Evolutionary conservation across 305 asterid genomes (phyloP).

Genomic region (Petunia hybrid): DNA sequence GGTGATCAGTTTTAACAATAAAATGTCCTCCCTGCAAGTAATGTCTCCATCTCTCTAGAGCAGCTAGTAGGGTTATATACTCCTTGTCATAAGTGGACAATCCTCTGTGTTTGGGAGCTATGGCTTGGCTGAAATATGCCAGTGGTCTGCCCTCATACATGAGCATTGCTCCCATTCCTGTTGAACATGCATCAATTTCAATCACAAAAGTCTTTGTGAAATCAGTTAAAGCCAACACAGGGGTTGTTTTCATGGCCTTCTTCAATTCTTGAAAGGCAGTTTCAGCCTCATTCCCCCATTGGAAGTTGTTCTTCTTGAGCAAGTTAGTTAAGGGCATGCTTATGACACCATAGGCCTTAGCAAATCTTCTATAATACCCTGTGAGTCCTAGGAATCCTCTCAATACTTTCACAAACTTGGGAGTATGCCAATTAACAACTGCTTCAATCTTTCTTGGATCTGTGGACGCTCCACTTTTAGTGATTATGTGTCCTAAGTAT

Average conservation of each 20-base stretch:
- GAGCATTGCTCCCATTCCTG: neutral
- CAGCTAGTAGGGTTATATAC: neutral
- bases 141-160: neutral
- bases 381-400: constrained; percentile 16
- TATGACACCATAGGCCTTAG: neutral
- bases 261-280: neutral
- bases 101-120: too few relatives aligned
- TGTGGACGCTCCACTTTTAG: neutral
- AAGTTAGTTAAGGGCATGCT: neutral
- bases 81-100: too few relatives aligned
- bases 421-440: neutral
- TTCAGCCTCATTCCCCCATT: neutral
- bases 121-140: too few relatives aligned
- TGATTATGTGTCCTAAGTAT: neutral
- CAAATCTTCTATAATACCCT: neutral
- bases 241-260: neutral
- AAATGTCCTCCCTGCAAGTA: constrained; percentile 18
- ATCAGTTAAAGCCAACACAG: neutral
- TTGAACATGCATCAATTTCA: constrained; percentile 2
- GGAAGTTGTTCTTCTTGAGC: neutral
- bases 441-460: neutral
- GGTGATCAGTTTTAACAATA: constrained; percentile 15
- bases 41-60: constrained; percentile 26
- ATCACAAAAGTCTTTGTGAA: neutral
- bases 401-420: neutral